Conservation (phyloP, 1,284 basidiomycete species). For the Ganoderma meredithae region DNA sequence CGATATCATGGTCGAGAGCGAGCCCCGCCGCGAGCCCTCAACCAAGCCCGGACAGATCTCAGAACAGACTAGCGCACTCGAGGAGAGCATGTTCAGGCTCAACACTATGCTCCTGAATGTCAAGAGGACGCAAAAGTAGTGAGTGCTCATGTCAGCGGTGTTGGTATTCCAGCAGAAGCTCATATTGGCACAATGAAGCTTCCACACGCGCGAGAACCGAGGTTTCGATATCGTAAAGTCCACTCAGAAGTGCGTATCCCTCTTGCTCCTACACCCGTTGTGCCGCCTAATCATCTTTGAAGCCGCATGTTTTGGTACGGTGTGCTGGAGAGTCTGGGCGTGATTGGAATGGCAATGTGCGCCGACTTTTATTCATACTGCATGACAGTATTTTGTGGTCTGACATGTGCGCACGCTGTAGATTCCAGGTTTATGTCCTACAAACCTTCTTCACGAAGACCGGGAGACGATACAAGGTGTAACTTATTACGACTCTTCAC, state of each 20-base stretch:
- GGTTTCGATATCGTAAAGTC: constrained; percentile 84
- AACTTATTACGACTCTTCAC: constrained; percentile 39
- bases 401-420: constrained; percentile 42
- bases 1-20: constrained; percentile 97
- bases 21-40: constrained; percentile 85
- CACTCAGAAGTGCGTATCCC: constrained; percentile 66
- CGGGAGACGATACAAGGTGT: constrained; percentile 86
- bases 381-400: constrained; percentile 14
- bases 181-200: constrained; percentile 49
- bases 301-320: constrained; percentile 93
- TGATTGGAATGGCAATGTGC: constrained; percentile 86
- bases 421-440: constrained; percentile 87
- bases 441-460: constrained; percentile 95
- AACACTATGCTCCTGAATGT: constrained; percentile 87
- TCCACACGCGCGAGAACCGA: constrained; percentile 84
- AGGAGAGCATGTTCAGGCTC: constrained; percentile 93
- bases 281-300: constrained; percentile 32
- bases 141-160: constrained; percentile 38
- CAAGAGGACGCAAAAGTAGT: constrained; percentile 94
- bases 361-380: constrained; percentile 40
- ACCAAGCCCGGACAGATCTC: constrained; percentile 85
- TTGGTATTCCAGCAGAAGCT: constrained; percentile 17
- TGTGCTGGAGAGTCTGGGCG: constrained; percentile 76
- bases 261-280: constrained; percentile 33
- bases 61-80: constrained; percentile 90